These are phyloP conservation scores for Sphaceloma murrayae DNA, from an alignment of 2,329 filamentous ascomycete species.

Conservation along the genomic window DNA sequence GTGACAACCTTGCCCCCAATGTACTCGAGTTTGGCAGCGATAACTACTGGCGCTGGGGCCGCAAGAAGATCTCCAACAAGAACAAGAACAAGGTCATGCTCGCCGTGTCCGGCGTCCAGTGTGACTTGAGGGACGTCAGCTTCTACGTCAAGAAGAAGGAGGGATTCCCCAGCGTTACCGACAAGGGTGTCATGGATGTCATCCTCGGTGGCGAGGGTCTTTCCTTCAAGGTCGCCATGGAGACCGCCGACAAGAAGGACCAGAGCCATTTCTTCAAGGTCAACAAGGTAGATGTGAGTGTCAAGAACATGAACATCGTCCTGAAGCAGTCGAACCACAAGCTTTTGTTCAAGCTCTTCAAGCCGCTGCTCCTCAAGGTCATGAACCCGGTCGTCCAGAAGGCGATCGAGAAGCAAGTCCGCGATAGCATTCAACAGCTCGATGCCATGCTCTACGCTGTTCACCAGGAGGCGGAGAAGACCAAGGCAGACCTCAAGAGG, in stretches of 20 bases:
- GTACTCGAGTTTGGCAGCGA: constrained; percentile 78
- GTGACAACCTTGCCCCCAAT: constrained; percentile 94
- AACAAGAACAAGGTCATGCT: constrained; percentile 78
- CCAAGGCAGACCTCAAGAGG: constrained; percentile 53
- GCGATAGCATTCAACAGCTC: constrained; percentile 65
- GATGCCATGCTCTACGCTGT: constrained; percentile 66
- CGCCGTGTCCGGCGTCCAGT: constrained; percentile 80
- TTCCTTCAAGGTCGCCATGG: constrained; percentile 82
- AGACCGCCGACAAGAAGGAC: constrained; percentile 67
- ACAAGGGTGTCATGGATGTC: constrained; percentile 82
- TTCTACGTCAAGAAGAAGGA: constrained; percentile 94
- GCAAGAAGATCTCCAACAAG: constrained; percentile 74
- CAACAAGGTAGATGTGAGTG: constrained; percentile 73
- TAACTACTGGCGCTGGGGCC: constrained; percentile 91
- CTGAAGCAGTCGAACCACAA: constrained; percentile 94
- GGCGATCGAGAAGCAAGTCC: constrained; percentile 80
- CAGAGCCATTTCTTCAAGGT: constrained; percentile 86
- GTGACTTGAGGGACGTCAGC: constrained; percentile 72
- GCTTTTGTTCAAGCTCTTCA: constrained; percentile 74
- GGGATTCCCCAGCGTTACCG: constrained; percentile 79
- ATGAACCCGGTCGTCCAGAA: constrained; percentile 79
- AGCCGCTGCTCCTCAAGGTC: constrained; percentile 75
- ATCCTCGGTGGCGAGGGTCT: constrained; percentile 79
- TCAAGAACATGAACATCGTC: constrained; percentile 77
- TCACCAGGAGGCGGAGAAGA: constrained; percentile 72